These are phyloP conservation scores for Camelina hispida DNA, from an alignment of 345 rosid species.

Conservation along the genomic window DNA sequence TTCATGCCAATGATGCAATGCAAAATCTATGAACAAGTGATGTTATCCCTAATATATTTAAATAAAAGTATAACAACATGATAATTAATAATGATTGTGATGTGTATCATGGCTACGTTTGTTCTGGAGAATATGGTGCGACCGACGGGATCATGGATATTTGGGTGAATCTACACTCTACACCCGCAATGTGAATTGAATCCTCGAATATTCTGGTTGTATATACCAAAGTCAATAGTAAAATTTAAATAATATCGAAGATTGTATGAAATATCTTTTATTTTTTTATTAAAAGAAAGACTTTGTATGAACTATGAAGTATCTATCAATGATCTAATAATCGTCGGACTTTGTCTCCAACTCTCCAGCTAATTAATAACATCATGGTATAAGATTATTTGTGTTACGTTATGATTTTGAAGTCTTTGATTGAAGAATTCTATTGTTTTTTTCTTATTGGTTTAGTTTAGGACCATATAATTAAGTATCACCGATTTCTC, in stretches of 20 bases:
- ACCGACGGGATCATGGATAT: background rate
- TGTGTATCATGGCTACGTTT: conserved; percentile 8
- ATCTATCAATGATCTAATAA: background rate
- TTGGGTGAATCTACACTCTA: conserved; percentile 24
- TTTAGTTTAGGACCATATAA: too few relatives aligned
- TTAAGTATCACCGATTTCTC: too few relatives aligned
- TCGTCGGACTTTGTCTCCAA: conserved; percentile 9
- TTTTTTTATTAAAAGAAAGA: background rate
- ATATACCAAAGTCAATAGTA: background rate
- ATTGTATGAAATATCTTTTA: background rate
- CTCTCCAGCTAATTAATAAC: background rate
- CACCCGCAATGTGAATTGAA: background rate
- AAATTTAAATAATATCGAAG: background rate
- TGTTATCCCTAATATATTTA: background rate
- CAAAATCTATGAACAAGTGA: conserved; percentile 13
- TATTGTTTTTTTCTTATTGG: too few relatives aligned
- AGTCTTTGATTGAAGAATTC: background rate
- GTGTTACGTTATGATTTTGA: background rate
- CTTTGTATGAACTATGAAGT: too few relatives aligned
- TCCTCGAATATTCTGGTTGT: conserved; percentile 7
- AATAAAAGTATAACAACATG: background rate
- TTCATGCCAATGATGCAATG: background rate
- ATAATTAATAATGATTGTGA: background rate
- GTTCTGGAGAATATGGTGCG: background rate
- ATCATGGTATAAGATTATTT: background rate